Conservation (phyloP, 495 filamentous ascomycete genomes). For the Neurospora pannonica region DNA sequence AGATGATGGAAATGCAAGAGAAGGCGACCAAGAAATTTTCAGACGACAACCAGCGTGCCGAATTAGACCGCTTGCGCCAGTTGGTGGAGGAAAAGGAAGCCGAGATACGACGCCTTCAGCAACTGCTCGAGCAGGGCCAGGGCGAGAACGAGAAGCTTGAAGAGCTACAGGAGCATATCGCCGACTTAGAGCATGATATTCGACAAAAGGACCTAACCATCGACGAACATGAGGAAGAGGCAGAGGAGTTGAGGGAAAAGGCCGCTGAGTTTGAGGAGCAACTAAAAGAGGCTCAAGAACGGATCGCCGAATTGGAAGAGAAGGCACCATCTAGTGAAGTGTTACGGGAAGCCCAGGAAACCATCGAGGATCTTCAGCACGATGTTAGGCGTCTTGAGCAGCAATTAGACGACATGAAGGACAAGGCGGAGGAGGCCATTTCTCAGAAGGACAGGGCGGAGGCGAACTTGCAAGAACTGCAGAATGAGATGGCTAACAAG, state of each 20-base stretch:
- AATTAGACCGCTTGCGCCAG: constrained; percentile 47
- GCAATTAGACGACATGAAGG: constrained; percentile 48
- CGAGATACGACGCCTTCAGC: constrained; percentile 44
- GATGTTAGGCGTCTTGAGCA: constrained; percentile 33
- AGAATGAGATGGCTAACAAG: constrained; percentile 70
- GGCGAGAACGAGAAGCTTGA: constrained; percentile 33
- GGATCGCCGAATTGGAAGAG: constrained; percentile 53
- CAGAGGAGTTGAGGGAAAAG: constrained; percentile 35
- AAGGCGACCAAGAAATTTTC: constrained; percentile 65
- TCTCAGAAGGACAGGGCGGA: constrained; percentile 49
- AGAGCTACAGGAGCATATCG: constrained; percentile 51
- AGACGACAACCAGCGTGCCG: constrained; percentile 50
- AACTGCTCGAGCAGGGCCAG: constrained; percentile 41
- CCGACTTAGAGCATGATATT: constrained; percentile 48
- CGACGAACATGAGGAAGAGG: constrained; percentile 33
- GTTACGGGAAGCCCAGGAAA: constrained; percentile 45
- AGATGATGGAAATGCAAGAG: constrained; percentile 70
- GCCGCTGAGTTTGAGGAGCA: constrained; percentile 42
- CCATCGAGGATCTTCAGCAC: constrained; percentile 37
- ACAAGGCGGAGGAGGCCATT: constrained; percentile 54
- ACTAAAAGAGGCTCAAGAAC: constrained; percentile 47
- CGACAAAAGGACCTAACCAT: constrained; percentile 42
- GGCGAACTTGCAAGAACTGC: constrained; percentile 54
- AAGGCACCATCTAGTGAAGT: constrained; percentile 44
- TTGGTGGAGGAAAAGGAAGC: constrained; percentile 39